Evolutionary conservation across 495 filamentous ascomycete species (phyloP).

Genomic region (Penicillium cataractarum): DNA sequence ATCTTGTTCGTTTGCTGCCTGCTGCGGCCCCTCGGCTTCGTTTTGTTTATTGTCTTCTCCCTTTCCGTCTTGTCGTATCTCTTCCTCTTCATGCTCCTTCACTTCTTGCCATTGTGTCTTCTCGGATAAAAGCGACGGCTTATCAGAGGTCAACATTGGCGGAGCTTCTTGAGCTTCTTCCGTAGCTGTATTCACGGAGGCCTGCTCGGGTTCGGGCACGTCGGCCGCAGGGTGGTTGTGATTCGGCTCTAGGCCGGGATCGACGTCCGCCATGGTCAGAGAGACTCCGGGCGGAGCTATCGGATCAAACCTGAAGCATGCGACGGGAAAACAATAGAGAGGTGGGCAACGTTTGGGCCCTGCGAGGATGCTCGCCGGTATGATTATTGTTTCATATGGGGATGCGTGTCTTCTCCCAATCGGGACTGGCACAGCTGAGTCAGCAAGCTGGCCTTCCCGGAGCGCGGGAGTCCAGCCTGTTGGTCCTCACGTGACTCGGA

Average conservation of each 20-base stretch:
- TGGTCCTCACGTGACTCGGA: slow-evolving; percentile 29
- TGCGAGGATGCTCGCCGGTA: slow-evolving; percentile 5
- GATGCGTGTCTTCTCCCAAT: slow-evolving; percentile 35
- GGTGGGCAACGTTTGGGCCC: slow-evolving; percentile 21
- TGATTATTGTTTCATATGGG: slow-evolving; percentile 15
- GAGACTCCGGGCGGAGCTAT: slow-evolving; percentile 43
- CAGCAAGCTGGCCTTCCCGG: slow-evolving; percentile 4
- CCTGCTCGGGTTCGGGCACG: slow-evolving; percentile 38
- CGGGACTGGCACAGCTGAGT: slow-evolving; percentile 27
- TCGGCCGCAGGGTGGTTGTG: slow-evolving; percentile 27
- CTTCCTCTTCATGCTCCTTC: slow-evolving; percentile 26
- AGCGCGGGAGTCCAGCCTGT: neutral
- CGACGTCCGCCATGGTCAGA: slow-evolving; percentile 52
- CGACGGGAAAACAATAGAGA: slow-evolving; percentile 20
- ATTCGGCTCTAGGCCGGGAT: slow-evolving; percentile 43
- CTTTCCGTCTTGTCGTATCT: slow-evolving; percentile 17
- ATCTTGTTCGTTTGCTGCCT: slow-evolving; percentile 6
- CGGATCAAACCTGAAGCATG: slow-evolving; percentile 38
- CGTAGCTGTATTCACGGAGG: slow-evolving; percentile 33
- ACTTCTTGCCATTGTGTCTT: slow-evolving; percentile 37
- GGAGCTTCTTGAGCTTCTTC: slow-evolving; percentile 30
- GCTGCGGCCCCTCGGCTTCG: slow-evolving; percentile 20
- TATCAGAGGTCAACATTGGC: slow-evolving; percentile 34
- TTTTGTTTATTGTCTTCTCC: slow-evolving; percentile 21
- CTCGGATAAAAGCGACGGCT: slow-evolving; percentile 35